A percentile compares a stretch with the other conserved stretches of the same genome.
Evolutionary conservation across 1,284 basidiomycete species (phyloP).

Genomic region (Cryptococcus floricola): DNA sequence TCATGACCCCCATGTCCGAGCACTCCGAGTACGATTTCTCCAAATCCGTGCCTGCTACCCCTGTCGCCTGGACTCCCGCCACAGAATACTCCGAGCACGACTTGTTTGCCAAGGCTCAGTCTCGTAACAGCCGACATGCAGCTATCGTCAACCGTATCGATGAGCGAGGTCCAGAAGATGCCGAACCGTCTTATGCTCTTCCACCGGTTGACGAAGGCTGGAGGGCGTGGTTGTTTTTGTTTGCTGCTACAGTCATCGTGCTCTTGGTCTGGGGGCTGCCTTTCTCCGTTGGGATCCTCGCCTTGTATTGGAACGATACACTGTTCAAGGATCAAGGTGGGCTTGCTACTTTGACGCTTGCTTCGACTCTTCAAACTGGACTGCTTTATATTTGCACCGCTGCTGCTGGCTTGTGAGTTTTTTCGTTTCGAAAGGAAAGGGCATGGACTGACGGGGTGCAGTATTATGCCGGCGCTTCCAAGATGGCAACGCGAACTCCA

Average conservation of each 20-base stretch:
- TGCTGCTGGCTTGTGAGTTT: slow-evolving; percentile 34
- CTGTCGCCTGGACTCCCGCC: too few species aligned
- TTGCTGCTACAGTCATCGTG: slow-evolving; percentile 37
- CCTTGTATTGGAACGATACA: slow-evolving; percentile 36
- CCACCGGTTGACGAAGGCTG: slow-evolving; percentile 38
- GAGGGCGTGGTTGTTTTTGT: slow-evolving; percentile 41
- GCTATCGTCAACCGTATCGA: too few species aligned
- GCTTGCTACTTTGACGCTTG: slow-evolving; percentile 31
- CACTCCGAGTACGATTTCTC: too few species aligned
- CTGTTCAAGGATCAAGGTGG: slow-evolving; percentile 34
- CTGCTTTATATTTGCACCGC: slow-evolving; percentile 39
- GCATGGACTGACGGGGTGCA: background rate
- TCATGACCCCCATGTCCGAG: too few species aligned
- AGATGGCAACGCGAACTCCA: slow-evolving; percentile 23
- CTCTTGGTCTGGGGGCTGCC: slow-evolving; percentile 41
- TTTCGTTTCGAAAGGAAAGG: background rate
- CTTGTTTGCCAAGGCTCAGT: too few species aligned
- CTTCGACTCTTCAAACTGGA: slow-evolving; percentile 42
- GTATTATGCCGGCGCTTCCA: slow-evolving; percentile 32
- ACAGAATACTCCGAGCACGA: too few species aligned
- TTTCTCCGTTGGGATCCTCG: slow-evolving; percentile 40
- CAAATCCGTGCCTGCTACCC: too few species aligned
- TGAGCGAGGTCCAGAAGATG: too few species aligned
- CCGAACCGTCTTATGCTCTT: slow-evolving; percentile 13
- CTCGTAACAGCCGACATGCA: too few species aligned